Percentiles rank a stretch among this genome's conserved stretches.
Evolutionary conservation across 2,329 filamentous ascomycete genomes (phyloP).

Genomic region (Coleophoma cylindrospora): DNA sequence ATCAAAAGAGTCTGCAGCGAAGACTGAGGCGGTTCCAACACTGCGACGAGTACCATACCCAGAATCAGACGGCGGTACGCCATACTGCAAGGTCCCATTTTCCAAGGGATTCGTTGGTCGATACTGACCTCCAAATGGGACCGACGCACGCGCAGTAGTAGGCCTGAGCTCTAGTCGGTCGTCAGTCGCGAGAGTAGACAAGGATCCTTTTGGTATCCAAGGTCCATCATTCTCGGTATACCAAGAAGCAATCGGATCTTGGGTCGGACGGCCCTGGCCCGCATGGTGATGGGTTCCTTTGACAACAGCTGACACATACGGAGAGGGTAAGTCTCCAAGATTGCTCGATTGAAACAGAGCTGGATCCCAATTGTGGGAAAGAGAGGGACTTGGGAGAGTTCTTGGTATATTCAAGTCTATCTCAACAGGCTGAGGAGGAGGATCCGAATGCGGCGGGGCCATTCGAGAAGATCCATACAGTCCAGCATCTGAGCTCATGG

Average conservation of each 20-base stretch:
- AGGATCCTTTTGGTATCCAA: slow-evolving; percentile 34
- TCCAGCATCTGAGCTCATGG: slow-evolving; percentile 14
- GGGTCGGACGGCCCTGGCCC: slow-evolving; percentile 12
- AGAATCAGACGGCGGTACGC: slow-evolving; percentile 25
- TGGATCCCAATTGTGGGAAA: slow-evolving; percentile 16
- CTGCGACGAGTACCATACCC: slow-evolving; percentile 28
- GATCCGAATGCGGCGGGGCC: slow-evolving; percentile 19
- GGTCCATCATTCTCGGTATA: slow-evolving; percentile 35
- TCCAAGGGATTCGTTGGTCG: slow-evolving; percentile 24
- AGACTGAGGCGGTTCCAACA: slow-evolving; percentile 24
- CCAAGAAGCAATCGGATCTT: slow-evolving; percentile 28
- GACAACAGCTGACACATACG: slow-evolving; percentile 14
- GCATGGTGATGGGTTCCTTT: slow-evolving; percentile 13
- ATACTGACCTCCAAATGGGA: slow-evolving; percentile 21
- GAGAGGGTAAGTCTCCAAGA: slow-evolving; percentile 13
- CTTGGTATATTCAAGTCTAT: slow-evolving; percentile 21
- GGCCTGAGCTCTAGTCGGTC: slow-evolving; percentile 13
- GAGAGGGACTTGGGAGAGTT: slow-evolving; percentile 20
- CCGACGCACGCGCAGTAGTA: slow-evolving; percentile 11
- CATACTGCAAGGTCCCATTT: slow-evolving; percentile 18
- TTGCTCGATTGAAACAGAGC: slow-evolving; percentile 7
- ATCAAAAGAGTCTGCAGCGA: slow-evolving; percentile 23
- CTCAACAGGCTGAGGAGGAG: slow-evolving; percentile 19
- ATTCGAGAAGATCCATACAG: slow-evolving; percentile 19
- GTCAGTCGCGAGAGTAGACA: slow-evolving; percentile 13